Conservation (phyloP, 1,284 basidiomycete species). For the Pseudozyma tsukubaensis region DNA sequence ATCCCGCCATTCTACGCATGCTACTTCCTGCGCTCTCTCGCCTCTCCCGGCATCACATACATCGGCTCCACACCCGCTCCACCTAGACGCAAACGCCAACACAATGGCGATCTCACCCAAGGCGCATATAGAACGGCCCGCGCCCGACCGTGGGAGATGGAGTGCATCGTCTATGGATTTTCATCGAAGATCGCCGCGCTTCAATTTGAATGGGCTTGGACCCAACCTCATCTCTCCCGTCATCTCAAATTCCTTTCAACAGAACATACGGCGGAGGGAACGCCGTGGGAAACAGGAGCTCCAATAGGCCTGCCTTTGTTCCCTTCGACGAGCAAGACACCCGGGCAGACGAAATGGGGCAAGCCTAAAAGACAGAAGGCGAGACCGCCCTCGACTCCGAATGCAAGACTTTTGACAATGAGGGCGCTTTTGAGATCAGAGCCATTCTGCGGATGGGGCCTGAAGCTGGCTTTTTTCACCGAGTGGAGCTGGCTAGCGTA, state of each 20-base stretch:
- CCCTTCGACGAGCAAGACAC: constrained; percentile 42
- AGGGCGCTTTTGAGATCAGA: constrained; percentile 62
- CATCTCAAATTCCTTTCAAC: constrained; percentile 67
- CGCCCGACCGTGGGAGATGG: constrained; percentile 87
- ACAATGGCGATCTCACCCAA: constrained; percentile 82
- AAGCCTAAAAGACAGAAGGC: constrained; percentile 26
- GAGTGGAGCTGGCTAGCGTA: constrained; percentile 59
- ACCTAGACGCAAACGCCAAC: constrained; percentile 81
- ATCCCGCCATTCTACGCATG: constrained; percentile 87
- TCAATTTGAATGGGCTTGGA: constrained; percentile 93
- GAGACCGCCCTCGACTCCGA: constrained; percentile 42
- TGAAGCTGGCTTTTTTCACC: constrained; percentile 61
- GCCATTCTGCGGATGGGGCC: constrained; percentile 63
- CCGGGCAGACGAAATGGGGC: constrained; percentile 31
- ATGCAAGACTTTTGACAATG: constrained; percentile 65
- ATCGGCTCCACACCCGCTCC: constrained; percentile 87
- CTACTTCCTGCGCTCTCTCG: constrained; percentile 78
- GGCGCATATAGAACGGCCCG: constrained; percentile 81
- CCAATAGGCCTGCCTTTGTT: constrained; percentile 43
- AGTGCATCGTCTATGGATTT: constrained; percentile 88
- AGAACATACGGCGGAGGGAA: constrained; percentile 7
- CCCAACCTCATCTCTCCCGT: constrained; percentile 74
- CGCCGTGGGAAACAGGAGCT: constrained; percentile 4
- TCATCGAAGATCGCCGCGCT: constrained; percentile 85
- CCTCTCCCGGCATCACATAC: constrained; percentile 72